Conservation (phyloP, 1,139 yeast genomes). For the Pichia sp. region DNA sequence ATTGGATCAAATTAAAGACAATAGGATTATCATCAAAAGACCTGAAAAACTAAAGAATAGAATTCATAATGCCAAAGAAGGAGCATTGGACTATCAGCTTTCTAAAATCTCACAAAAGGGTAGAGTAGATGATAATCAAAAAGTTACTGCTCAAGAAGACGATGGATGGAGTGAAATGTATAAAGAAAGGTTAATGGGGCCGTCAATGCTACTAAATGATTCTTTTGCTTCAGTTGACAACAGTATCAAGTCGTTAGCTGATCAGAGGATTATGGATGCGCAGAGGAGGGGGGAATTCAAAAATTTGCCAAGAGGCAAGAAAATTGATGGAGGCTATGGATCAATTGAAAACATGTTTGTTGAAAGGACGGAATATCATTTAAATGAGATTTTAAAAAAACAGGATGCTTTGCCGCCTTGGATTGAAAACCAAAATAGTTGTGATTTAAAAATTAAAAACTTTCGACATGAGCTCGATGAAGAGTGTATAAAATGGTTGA, state of each 20-base stretch:
- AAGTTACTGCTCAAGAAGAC: slow-evolving; percentile 21
- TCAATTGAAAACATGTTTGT: slow-evolving; percentile 31
- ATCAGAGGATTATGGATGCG: slow-evolving; percentile 65
- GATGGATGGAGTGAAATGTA: slow-evolving; percentile 56
- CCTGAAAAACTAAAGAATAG: slow-evolving; percentile 30
- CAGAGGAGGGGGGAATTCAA: slow-evolving; percentile 64
- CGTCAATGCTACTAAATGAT: slow-evolving; percentile 39
- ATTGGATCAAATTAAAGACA: slow-evolving; percentile 1
- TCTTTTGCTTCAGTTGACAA: slow-evolving; percentile 40
- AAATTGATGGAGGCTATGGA: slow-evolving; percentile 36
- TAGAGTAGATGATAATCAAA: background rate
- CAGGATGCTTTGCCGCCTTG: slow-evolving; percentile 85
- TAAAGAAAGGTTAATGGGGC: slow-evolving; percentile 55
- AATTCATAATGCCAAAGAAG: slow-evolving; percentile 53
- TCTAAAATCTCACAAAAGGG: slow-evolving; percentile 25
- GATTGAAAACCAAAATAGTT: slow-evolving; percentile 70
- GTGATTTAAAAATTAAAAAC: slow-evolving; percentile 36
- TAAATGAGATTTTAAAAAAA: slow-evolving; percentile 61
- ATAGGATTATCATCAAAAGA: slow-evolving; percentile 25
- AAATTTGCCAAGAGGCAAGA: slow-evolving; percentile 54
- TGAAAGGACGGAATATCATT: slow-evolving; percentile 56
- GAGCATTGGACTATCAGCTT: slow-evolving; percentile 54
- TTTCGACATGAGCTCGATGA: slow-evolving; percentile 39
- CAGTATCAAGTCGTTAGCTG: slow-evolving; percentile 59
- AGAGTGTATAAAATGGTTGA: slow-evolving; percentile 36